These are phyloP conservation scores for Yamadazyma atlantica DNA, from an alignment of 1,139 yeast genomes.

Conservation along the genomic window DNA sequence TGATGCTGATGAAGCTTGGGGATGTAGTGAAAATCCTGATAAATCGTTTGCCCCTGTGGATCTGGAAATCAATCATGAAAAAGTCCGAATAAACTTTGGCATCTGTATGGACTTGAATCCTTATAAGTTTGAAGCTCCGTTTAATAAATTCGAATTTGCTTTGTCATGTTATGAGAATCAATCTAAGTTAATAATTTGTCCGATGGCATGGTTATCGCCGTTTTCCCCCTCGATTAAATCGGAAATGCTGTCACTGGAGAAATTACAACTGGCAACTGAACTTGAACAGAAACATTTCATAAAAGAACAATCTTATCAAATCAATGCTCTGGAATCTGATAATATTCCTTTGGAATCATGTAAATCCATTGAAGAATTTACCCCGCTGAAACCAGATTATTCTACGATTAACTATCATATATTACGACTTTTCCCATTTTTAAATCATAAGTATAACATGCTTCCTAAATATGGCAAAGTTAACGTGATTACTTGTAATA, in stretches of 20 bases:
- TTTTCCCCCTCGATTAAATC: conserved; percentile 43
- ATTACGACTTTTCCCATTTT: conserved; percentile 64
- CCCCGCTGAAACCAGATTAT: conserved; percentile 20
- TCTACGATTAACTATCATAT: conserved; percentile 62
- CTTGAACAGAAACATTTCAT: conserved; percentile 5
- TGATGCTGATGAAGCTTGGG: conserved; percentile 81
- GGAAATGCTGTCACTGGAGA: conserved; percentile 16
- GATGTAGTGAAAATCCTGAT: conserved; percentile 66
- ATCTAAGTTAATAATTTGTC: conserved; percentile 63
- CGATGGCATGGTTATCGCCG: conserved; percentile 86
- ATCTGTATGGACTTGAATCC: conserved; percentile 97
- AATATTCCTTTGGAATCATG: conserved; percentile 1
- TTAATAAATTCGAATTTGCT: conserved; percentile 71
- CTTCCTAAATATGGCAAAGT: conserved; percentile 26
- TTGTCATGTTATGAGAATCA: conserved; percentile 46
- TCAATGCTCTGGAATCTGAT: conserved; percentile 2
- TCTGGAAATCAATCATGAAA: neutral
- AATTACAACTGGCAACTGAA: conserved; percentile 9
- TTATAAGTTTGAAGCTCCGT: conserved; percentile 78
- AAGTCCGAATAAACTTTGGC: conserved; percentile 56
- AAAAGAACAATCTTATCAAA: neutral
- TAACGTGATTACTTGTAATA: conserved; percentile 57
- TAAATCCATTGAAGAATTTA: conserved; percentile 9
- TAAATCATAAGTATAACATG: conserved; percentile 40
- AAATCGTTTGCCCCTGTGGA: neutral